These are phyloP conservation scores for Tuber calosporum DNA, from an alignment of 495 filamentous ascomycete genomes.

Conservation along the genomic window DNA sequence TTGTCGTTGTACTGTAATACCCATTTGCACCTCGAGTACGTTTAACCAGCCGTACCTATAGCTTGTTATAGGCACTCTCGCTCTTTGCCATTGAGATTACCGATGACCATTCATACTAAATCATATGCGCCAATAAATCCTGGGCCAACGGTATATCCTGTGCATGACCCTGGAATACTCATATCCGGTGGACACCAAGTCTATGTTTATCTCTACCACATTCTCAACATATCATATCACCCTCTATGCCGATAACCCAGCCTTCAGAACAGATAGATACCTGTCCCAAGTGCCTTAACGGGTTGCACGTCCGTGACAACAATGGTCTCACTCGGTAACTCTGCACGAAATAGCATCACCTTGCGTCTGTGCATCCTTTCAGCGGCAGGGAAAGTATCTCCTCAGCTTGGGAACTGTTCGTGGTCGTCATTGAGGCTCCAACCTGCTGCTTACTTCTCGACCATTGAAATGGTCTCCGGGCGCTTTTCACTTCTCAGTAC, in stretches of 20 bases:
- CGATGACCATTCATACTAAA: neutral
- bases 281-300: constrained; percentile 59
- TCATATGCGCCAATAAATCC: neutral
- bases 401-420: constrained; percentile 57
- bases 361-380: constrained; percentile 65
- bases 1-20: no score
- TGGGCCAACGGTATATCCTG: constrained; percentile 38
- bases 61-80: constrained; percentile 46
- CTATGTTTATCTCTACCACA: neutral
- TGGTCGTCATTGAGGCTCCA: constrained; percentile 59
- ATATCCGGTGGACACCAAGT: neutral
- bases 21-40: no score
- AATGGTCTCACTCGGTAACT: constrained; percentile 50
- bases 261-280: constrained; percentile 58
- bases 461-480: no score
- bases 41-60: no score
- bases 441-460: constrained; percentile 45
- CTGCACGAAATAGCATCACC: constrained; percentile 56
- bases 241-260: constrained; percentile 45
- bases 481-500: no score
- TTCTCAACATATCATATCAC: constrained; percentile 9
- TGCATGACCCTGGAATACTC: constrained; percentile 38
- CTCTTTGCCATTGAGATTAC: constrained; percentile 43
- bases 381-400: constrained; percentile 52
- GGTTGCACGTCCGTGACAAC: constrained; percentile 58